phyloP scores from a whole-genome alignment of 2,329 filamentous ascomycete species.

The Calycina herbarum region DNA sequence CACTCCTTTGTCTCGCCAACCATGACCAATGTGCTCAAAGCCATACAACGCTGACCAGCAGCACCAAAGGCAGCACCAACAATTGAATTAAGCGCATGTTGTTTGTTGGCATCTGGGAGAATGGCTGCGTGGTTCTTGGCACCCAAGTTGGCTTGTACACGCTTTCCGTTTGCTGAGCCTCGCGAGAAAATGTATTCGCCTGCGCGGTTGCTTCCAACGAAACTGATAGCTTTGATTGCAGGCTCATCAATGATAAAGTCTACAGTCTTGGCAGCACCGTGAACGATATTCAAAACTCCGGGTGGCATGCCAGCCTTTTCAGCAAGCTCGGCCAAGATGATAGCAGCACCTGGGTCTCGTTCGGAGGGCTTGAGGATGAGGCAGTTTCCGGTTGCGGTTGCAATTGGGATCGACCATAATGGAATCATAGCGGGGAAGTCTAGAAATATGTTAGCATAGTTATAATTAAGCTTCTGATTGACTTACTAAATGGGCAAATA shows the following conservation, averaged over 20 bases:
- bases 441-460: slow-evolving; percentile 37
- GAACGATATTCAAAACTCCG: slow-evolving; percentile 80
- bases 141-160: slow-evolving; percentile 83
- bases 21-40: slow-evolving; percentile 78
- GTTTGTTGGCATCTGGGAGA: slow-evolving; percentile 85
- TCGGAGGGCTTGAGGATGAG: slow-evolving; percentile 84
- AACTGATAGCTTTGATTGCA: slow-evolving; percentile 81
- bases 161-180: slow-evolving; percentile 81
- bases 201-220: slow-evolving; percentile 84
- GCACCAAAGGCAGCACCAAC: slow-evolving; percentile 82
- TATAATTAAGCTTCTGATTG: not conserved
- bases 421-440: slow-evolving; percentile 93
- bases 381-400: slow-evolving; percentile 81
- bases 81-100: slow-evolving; percentile 82
- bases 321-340: slow-evolving; percentile 81
- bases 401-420: slow-evolving; percentile 86
- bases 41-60: slow-evolving; percentile 85
- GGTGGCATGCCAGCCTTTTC: slow-evolving; percentile 79
- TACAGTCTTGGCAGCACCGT: slow-evolving; percentile 77
- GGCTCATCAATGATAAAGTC: slow-evolving; percentile 86
- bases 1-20: slow-evolving; percentile 84
- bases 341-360: slow-evolving; percentile 78
- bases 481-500: slow-evolving; percentile 82
- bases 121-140: slow-evolving; percentile 88
- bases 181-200: slow-evolving; percentile 83